Base-by-base conservation (phyloP, 208 protist species). In the Borovskyia barvae region DNA sequence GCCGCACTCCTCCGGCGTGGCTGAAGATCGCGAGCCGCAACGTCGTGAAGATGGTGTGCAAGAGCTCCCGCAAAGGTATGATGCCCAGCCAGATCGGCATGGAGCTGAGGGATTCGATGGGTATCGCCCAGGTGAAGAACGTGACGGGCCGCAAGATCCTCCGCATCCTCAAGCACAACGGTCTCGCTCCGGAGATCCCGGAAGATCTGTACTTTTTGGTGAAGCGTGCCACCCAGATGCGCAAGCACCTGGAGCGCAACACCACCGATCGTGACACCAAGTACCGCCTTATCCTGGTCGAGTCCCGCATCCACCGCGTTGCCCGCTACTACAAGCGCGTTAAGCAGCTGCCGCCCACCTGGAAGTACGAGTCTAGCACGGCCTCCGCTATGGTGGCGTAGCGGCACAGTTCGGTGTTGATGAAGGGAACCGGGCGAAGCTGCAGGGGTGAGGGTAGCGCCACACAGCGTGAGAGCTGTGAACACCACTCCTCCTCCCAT, bases 121-220 rank as follows among this genome's bases (percentile, higher is more conserved):
- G 99, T 90, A 92, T 99, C 71, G 97, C 97, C 48, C 95, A 99
- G 80, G 94, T 99, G 70, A 97, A 98, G 70, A 93, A 90, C 66
- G 85, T 99, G 62, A 99, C 99, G 37, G 99, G 99, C 46, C 90
- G 77, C 71, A 99, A 99, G 91, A 99, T 99, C 63, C 85, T 99
- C 47, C 97, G 99, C 76, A 99, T 99, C 65, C 95, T 99, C 20
- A 99, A 99, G 85, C 93, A 97, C 72, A 98, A 98, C 60, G 98
- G 98, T 63, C 82, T 99, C 22, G 98, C 99, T 39, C 99, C 99
- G 41, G 93, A 99, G 73, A 95, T 99, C 68, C 99, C 99, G 42
- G 99, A 99, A 92, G 99, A 99, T 79, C 87, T 99, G 24, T 99
- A 99, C 95, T 94, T 87, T 90, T 90, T 99, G 12, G 99, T 99